Evolutionary conservation across 805 yeast genomes (phyloP), one percentile per base, ranked within the genome.

Genomic region (Kodamaea hsintzibuensis): DNA sequence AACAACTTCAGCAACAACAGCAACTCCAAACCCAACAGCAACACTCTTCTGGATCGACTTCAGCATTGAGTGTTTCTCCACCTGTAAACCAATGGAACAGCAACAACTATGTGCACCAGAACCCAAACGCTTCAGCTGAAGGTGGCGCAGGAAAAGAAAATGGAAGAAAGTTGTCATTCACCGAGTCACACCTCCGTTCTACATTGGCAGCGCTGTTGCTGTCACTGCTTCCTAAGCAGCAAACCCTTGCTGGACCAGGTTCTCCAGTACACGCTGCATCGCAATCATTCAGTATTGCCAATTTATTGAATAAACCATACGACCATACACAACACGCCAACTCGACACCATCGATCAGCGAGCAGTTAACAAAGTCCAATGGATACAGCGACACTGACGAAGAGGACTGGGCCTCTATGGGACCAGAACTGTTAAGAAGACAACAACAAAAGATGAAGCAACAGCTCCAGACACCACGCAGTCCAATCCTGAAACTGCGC

Each of bases 361-460:
- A 35, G 35, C 54, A 47, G 45, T 18, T 43, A 13, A 47, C 18
- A 30, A 22, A 17, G 16, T 19, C 51, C 4, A 27, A n/a, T 13
- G 61, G 62, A 18, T 74, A 69, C 50, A 80, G 85, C 44, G 96
- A 90, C 63, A 93, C 99, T 0, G 99, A 93, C 69, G 98, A 93
- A 65, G 99, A 93, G 70, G 98, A 93, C 70, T 93, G 99, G 99
- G 88, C 85, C 57, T 73, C 91, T 0, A 86, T 92, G 51, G 98
- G 98, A 0, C 91, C 97, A 0, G 86, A 82, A 39, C 74, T 82
- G 43, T 73, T 91, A 53, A 73, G 89, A 46, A 71, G 62, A 39
- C 58, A 49, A 47, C 59, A 57, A 61, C 59, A 57, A 61, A 52
- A 55, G 19, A 43, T 52, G 50, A 46, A 51, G 46, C 49, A 52